phyloP scores from a whole-genome alignment of 257 asterid species.

The Thymus quinquecostatus region DNA sequence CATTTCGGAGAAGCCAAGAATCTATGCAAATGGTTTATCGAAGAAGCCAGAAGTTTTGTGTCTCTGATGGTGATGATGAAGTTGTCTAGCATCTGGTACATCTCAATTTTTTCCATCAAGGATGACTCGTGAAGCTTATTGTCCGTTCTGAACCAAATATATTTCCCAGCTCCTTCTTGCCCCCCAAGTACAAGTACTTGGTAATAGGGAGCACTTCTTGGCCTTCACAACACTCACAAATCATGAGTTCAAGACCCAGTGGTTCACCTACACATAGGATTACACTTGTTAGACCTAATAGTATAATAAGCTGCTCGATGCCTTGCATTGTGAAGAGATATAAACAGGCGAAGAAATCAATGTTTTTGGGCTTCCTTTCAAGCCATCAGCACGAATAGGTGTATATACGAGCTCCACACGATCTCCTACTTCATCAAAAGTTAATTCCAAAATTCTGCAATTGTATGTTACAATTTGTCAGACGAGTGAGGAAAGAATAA shows the following conservation, averaged over 20 bases:
- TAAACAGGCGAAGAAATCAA: constrained; percentile 61
- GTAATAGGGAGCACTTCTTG: constrained; percentile 69
- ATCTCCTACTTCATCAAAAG: constrained; percentile 70
- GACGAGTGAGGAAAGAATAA: background rate
- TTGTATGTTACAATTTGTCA: constrained; percentile 28
- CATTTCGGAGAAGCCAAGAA: constrained; percentile 68
- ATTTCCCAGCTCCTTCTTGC: constrained; percentile 81
- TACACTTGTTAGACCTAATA: constrained; percentile 25
- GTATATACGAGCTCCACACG: constrained; percentile 74
- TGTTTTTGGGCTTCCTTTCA: constrained; percentile 62
- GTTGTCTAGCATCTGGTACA: constrained; percentile 89
- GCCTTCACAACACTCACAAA: constrained; percentile 88
- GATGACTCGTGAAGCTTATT: constrained; percentile 64
- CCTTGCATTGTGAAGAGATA: background rate
- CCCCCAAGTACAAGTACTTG: constrained; percentile 75
- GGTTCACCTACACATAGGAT: constrained; percentile 71
- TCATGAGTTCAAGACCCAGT: constrained; percentile 64
- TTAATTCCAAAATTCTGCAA: constrained; percentile 76
- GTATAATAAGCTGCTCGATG: constrained; percentile 12
- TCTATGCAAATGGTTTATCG: constrained; percentile 55
- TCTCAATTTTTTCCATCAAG: constrained; percentile 67
- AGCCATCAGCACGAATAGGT: constrained; percentile 88
- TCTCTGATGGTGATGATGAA: constrained; percentile 71
- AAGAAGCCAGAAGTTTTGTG: constrained; percentile 38
- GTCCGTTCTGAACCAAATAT: constrained; percentile 80